Percentiles rank a stretch among this genome's conserved stretches.
These are phyloP conservation scores for Yarrowia galli DNA, from an alignment of 1,139 yeast genomes.

Conservation along the genomic window DNA sequence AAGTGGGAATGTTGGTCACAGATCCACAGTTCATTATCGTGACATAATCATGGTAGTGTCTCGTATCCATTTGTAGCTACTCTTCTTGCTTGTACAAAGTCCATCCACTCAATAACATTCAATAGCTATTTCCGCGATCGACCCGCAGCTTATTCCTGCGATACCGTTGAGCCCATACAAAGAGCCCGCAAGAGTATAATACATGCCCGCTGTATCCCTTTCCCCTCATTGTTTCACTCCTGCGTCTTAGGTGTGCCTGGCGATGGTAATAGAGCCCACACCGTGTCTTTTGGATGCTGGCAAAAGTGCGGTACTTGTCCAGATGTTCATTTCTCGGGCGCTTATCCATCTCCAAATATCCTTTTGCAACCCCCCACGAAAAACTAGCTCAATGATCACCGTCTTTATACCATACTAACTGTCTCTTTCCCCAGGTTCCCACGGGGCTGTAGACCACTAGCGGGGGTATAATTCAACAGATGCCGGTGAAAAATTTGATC, in stretches of 20 bases:
- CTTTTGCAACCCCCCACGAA: constrained; percentile 4
- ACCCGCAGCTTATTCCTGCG: neutral
- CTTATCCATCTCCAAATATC: neutral
- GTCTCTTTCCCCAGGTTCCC: constrained; percentile 9
- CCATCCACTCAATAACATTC: no score
- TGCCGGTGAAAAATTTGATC: neutral
- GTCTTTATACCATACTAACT: neutral
- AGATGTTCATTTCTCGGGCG: no score
- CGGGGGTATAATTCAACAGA: neutral
- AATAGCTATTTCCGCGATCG: no score
- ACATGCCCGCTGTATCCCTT: neutral
- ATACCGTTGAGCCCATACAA: neutral
- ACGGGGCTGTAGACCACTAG: neutral
- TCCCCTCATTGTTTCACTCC: constrained; percentile 22
- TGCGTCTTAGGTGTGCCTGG: neutral
- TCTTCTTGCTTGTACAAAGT: no score
- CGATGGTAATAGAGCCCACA: neutral
- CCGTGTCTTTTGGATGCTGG: neutral
- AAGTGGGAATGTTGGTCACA: no score
- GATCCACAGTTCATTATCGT: no score
- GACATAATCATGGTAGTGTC: no score
- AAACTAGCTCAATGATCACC: neutral
- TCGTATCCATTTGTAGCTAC: no score
- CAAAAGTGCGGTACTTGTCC: no score
- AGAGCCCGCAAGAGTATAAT: neutral